Percentiles rank a stretch among this genome's conserved stretches.
Evolutionary conservation across 2,329 filamentous ascomycete species (phyloP).

Genomic region (Colletotrichum sp.): DNA sequence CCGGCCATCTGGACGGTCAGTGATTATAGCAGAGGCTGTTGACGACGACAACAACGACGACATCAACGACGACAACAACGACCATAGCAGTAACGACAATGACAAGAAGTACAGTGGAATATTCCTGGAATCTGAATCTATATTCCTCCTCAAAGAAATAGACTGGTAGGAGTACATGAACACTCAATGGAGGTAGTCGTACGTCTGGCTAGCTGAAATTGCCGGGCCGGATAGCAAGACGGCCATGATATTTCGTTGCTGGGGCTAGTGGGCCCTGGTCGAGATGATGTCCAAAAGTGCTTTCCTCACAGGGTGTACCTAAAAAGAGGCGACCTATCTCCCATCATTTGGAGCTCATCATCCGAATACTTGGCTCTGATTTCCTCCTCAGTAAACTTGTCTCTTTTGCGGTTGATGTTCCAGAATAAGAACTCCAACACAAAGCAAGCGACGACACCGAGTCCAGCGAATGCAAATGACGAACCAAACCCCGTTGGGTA

Average conservation of each 20-base stretch:
- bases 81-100: too few relatives aligned
- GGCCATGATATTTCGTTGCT: neutral
- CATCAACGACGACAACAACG: neutral
- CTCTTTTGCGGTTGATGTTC: slow-evolving; percentile 29
- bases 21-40: neutral
- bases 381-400: slow-evolving; percentile 24
- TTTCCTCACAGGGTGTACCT: neutral
- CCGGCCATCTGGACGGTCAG: too few relatives aligned
- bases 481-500: slow-evolving; percentile 48
- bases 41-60: neutral
- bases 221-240: neutral
- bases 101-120: neutral
- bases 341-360: slow-evolving; percentile 34
- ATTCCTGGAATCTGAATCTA: neutral
- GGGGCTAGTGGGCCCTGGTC: too few relatives aligned
- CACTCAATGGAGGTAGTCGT: rapidly evolving
- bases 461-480: slow-evolving; percentile 32
- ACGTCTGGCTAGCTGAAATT: neutral
- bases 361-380: slow-evolving; percentile 27
- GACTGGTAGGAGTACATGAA: neutral
- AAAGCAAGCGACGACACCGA: slow-evolving; percentile 31
- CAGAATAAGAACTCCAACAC: slow-evolving; percentile 33
- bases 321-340: slow-evolving; percentile 26
- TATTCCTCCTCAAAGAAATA: rapidly evolving
- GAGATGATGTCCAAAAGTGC: neutral